A percentile compares a stretch with the other conserved stretches of the same genome.
Evolutionary conservation across 2,329 filamentous ascomycete genomes (phyloP).

Genomic region (Onygenales sp.): DNA sequence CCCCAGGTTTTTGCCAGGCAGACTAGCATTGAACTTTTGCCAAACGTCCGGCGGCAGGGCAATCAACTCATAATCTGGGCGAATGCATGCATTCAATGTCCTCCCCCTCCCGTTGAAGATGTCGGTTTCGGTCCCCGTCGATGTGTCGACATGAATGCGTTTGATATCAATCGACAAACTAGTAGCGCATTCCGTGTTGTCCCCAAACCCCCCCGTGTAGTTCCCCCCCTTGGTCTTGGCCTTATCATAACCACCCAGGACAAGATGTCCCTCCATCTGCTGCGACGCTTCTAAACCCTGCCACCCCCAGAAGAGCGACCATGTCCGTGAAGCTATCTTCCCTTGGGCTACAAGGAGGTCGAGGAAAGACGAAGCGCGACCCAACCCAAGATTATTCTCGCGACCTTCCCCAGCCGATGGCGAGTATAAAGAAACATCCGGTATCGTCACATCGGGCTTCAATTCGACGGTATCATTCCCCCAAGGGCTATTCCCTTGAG

Average conservation of each 20-base stretch:
- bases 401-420: neutral
- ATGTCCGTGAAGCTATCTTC: slow-evolving; percentile 7
- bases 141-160: slow-evolving; percentile 2
- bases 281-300: slow-evolving; percentile 2
- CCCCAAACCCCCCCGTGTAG: neutral
- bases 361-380: neutral
- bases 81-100: neutral
- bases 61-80: neutral
- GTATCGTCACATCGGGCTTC: neutral
- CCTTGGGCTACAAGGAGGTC: neutral
- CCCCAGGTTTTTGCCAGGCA: slow-evolving; percentile 1
- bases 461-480: slow-evolving; percentile 5
- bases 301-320: slow-evolving; percentile 9
- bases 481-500: neutral
- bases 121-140: neutral
- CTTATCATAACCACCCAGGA: slow-evolving; percentile 8
- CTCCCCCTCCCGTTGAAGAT: neutral
- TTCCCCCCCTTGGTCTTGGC: slow-evolving; percentile 7
- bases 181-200: slow-evolving; percentile 3
- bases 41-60: neutral
- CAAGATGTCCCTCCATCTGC: slow-evolving; percentile 9
- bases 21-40: slow-evolving; percentile 1
- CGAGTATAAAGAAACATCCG: slow-evolving; percentile 2
- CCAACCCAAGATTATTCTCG: neutral
- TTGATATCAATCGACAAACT: slow-evolving; percentile 5